phyloP scores from a whole-genome alignment of 768 basidiomycete genomes.

The Russula compacta region DNA sequence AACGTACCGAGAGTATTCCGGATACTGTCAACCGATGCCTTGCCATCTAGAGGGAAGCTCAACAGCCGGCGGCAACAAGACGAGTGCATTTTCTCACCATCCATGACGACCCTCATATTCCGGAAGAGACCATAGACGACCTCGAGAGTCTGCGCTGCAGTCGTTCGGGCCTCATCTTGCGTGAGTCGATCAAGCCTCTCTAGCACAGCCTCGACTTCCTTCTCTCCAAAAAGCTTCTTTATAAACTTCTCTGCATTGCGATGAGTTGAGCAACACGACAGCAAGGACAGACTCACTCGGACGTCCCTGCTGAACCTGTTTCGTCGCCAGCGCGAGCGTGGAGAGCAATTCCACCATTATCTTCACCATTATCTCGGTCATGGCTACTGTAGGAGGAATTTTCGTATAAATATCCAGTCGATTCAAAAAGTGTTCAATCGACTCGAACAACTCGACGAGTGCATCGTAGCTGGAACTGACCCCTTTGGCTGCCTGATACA shows the following conservation, averaged over 20 bases:
- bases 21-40: neutral
- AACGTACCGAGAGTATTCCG: neutral
- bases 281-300: neutral
- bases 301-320: neutral
- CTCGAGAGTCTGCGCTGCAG: neutral
- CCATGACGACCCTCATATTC: neutral
- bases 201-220: neutral
- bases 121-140: neutral
- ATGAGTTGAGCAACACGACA: neutral
- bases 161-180: neutral
- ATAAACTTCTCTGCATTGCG: neutral
- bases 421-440: neutral
- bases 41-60: neutral
- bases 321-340: neutral
- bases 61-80: neutral
- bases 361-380: neutral
- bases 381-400: neutral
- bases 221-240: neutral
- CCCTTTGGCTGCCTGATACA: no score
- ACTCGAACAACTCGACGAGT: neutral
- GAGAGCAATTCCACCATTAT: neutral
- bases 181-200: neutral
- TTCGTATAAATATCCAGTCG: neutral
- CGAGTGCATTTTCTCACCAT: neutral
- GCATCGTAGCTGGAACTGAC: neutral